phyloP scores from a whole-genome alignment of 2,329 filamentous ascomycete genomes.

The Monascus ruber region DNA sequence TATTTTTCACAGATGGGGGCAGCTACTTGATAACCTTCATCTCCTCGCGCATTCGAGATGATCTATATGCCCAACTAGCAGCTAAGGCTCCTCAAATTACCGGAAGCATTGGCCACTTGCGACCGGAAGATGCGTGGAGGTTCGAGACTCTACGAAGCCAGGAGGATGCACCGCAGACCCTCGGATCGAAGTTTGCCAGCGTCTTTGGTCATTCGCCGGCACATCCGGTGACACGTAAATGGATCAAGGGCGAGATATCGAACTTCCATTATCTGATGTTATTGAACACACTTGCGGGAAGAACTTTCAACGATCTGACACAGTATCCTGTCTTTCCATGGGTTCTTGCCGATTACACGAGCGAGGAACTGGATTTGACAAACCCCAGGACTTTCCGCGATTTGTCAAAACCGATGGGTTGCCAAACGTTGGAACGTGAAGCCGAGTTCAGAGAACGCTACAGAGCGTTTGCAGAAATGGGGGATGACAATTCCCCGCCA shows the following conservation, averaged over 20 bases:
- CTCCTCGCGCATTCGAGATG: slow-evolving; percentile 61
- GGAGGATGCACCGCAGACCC: slow-evolving; percentile 51
- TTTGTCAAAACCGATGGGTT: slow-evolving; percentile 91
- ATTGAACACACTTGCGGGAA: slow-evolving; percentile 90
- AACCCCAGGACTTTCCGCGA: slow-evolving; percentile 82
- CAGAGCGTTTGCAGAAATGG: slow-evolving; percentile 80
- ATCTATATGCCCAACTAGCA: slow-evolving; percentile 65
- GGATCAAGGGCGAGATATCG: slow-evolving; percentile 89
- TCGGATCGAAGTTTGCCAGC: slow-evolving; percentile 82
- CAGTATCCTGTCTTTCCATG: slow-evolving; percentile 98
- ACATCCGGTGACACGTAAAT: slow-evolving; percentile 76
- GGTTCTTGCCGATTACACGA: slow-evolving; percentile 92
- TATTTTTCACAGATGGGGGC: slow-evolving; percentile 93
- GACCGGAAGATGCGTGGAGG: slow-evolving; percentile 83
- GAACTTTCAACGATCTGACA: slow-evolving; percentile 95
- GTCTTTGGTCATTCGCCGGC: slow-evolving; percentile 77
- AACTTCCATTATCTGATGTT: slow-evolving; percentile 99
- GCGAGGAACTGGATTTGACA: slow-evolving; percentile 76
- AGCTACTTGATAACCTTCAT: slow-evolving; percentile 88
- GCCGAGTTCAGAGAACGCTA: slow-evolving; percentile 75
- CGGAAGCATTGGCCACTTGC: slow-evolving; percentile 55
- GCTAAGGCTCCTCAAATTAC: slow-evolving; percentile 70
- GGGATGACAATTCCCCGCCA: slow-evolving; percentile 59
- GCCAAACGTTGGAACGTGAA: slow-evolving; percentile 66
- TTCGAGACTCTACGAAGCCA: slow-evolving; percentile 69